Percentiles rank a stretch among this genome's conserved stretches.
Conservation (phyloP, 768 basidiomycete species). For the Collybiopsis luxurians region DNA sequence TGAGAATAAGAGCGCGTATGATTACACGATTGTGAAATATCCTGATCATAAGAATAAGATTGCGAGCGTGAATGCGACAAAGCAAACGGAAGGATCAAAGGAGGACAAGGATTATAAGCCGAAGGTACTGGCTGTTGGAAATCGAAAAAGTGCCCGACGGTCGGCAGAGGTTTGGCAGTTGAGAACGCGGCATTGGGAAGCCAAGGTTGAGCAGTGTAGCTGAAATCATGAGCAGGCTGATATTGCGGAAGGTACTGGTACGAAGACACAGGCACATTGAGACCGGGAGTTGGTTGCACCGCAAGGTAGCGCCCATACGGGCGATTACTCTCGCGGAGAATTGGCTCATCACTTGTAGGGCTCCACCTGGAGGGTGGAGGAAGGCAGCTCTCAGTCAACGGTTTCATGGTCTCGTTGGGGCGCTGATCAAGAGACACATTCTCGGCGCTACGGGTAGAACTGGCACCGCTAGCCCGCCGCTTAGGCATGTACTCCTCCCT, state of each 20-base stretch:
- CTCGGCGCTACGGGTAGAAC: slow-evolving; percentile 20
- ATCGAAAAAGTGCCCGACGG: slow-evolving; percentile 35
- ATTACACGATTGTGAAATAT: slow-evolving; percentile 41
- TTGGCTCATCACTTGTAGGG: slow-evolving; percentile 75
- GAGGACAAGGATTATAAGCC: slow-evolving; percentile 32
- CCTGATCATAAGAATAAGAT: slow-evolving; percentile 50
- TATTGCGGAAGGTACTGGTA: slow-evolving; percentile 29
- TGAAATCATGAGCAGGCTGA: slow-evolving; percentile 30
- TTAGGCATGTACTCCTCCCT: slow-evolving; percentile 78
- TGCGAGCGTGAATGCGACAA: slow-evolving; percentile 54
- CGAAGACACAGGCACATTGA: slow-evolving; percentile 27
- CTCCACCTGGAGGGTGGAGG: slow-evolving; percentile 84
- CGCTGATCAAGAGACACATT: slow-evolving; percentile 9
- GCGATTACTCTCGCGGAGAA: slow-evolving; percentile 52
- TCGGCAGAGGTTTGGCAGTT: slow-evolving; percentile 34
- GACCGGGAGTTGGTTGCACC: slow-evolving; percentile 48
- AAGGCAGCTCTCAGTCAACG: slow-evolving; percentile 31
- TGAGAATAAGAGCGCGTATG: slow-evolving; percentile 63
- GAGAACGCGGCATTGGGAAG: slow-evolving; percentile 28
- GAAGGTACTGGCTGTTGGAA: slow-evolving; percentile 27
- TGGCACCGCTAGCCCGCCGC: slow-evolving; percentile 49
- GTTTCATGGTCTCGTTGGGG: slow-evolving; percentile 17
- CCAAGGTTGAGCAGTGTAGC: slow-evolving; percentile 39
- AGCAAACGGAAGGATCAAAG: slow-evolving; percentile 32
- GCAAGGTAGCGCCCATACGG: slow-evolving; percentile 61